phyloP scores from a whole-genome alignment of 257 asterid genomes.

The Plectranthus barbatus region DNA sequence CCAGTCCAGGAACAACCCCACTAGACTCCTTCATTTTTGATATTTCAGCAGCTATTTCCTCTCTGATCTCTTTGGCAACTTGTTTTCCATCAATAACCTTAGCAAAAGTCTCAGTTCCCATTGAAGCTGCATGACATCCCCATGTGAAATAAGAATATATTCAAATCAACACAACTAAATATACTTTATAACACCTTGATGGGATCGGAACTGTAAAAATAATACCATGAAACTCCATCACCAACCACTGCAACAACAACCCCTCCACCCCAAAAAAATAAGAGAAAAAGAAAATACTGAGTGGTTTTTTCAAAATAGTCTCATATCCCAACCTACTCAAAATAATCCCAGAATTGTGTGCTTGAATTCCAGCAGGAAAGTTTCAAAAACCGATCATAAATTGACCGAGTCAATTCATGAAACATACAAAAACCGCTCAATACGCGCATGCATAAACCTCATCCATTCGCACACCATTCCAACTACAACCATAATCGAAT shows the following conservation, averaged over 20 bases:
- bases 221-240: background rate
- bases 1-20: slow-evolving; percentile 82
- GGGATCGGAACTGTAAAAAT: too few species aligned
- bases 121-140: slow-evolving; percentile 41
- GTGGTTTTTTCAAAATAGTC: background rate
- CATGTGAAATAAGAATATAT: background rate
- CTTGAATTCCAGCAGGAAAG: background rate
- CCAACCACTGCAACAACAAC: background rate
- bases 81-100: slow-evolving; percentile 76
- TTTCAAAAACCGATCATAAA: background rate
- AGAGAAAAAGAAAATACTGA: background rate
- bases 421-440: background rate
- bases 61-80: slow-evolving; percentile 60
- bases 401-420: background rate
- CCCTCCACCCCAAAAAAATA: background rate
- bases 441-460: background rate
- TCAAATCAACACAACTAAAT: background rate
- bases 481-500: background rate
- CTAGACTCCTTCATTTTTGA: slow-evolving; percentile 71
- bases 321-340: too few species aligned
- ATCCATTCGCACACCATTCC: background rate
- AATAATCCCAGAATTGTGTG: background rate
- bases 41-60: slow-evolving; percentile 69
- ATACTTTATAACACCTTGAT: background rate
- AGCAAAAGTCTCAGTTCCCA: slow-evolving; percentile 41